Evolutionary conservation across 2,329 filamentous ascomycete genomes (phyloP), one percentile per base, ranked within the genome.

Genomic region (Fusarium chuoi): DNA sequence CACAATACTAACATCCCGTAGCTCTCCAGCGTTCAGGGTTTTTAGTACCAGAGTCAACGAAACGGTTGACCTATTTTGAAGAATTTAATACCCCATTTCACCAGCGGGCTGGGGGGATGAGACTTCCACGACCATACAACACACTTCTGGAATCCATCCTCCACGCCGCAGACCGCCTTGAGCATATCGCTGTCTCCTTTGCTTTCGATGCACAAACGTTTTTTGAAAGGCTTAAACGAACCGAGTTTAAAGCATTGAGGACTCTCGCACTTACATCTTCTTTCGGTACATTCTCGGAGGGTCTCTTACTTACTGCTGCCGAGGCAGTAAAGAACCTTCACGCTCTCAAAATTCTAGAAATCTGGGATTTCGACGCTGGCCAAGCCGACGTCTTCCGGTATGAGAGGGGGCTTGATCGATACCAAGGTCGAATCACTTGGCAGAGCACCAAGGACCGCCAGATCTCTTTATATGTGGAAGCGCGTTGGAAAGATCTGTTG

Each of bases 91-190:
- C 24, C 24, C 2, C 33, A 28, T 54, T 28, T 5, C 24, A 54
- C 18, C 18, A 13, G 0, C 0, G 7, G 5, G 0, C 1, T 17
- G 13, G 24, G 14, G 7, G 0, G 38, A 28, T 38, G 24, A 7
- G 28, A 8, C 7, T 38, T 3, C 33, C 49, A 17, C 18, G 33
- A 7, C 5, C 20, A 6, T n/a, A 28, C 14, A n/a, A 1, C 9
- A 28, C 24, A 2, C 14, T 54, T n/a, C 24, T 39, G 7, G 11
- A 28, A 6, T 39, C 51, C 3, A 28, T 54, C 2, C 11, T 22
- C 35, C 5, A 18, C 14, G 20, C 51, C 6, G 20, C 35, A 13
- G 24, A 41, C 10, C 20, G 11, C 3, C 51, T 55, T 28, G 35
- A 55, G 51, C 24, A 39, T 41, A 39, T 55, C 1, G 20, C 51